phyloP scores from a whole-genome alignment of 257 asterid species.

The Penstemon barbatus region DNA sequence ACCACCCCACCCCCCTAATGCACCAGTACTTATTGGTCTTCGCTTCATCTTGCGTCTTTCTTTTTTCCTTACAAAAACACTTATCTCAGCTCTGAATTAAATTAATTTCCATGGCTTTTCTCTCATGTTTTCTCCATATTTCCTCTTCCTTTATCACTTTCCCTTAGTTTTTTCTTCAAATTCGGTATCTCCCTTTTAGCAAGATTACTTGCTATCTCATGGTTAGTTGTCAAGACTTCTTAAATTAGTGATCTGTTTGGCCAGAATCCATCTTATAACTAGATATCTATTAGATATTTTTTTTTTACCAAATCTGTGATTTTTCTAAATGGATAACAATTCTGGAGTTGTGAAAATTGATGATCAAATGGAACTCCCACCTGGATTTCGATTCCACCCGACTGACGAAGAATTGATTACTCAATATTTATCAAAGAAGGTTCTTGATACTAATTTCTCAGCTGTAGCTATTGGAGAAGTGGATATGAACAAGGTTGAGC shows the following conservation, averaged over 20 bases:
- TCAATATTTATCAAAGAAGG: conserved; percentile 61
- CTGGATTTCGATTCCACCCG: conserved; percentile 91
- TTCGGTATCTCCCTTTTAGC: conserved; percentile 13
- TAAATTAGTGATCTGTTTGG: conserved; percentile 19
- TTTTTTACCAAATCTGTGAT: background rate
- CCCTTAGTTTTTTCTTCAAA: conserved; percentile 23
- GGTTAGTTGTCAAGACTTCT: conserved; percentile 1
- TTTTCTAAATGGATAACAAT: conserved; percentile 46
- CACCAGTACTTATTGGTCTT: conserved; percentile 36
- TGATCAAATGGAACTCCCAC: conserved; percentile 65
- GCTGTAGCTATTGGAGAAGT: conserved; percentile 71
- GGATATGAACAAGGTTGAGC: conserved; percentile 84
- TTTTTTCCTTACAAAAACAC: conserved; percentile 17
- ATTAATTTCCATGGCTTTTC: conserved; percentile 25
- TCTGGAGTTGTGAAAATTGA: conserved; percentile 33
- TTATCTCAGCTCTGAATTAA: conserved; percentile 21
- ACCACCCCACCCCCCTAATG: background rate
- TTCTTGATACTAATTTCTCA: conserved; percentile 40
- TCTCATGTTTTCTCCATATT: conserved; percentile 13
- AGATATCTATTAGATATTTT: background rate
- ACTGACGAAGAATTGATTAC: conserved; percentile 84
- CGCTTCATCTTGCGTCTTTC: conserved; percentile 24
- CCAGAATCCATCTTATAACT: conserved; percentile 6
- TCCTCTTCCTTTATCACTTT: conserved; percentile 22
- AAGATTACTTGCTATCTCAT: conserved; percentile 5